Evolutionary conservation across 495 filamentous ascomycete species (phyloP).

Genomic region (Neurospora hispaniola): DNA sequence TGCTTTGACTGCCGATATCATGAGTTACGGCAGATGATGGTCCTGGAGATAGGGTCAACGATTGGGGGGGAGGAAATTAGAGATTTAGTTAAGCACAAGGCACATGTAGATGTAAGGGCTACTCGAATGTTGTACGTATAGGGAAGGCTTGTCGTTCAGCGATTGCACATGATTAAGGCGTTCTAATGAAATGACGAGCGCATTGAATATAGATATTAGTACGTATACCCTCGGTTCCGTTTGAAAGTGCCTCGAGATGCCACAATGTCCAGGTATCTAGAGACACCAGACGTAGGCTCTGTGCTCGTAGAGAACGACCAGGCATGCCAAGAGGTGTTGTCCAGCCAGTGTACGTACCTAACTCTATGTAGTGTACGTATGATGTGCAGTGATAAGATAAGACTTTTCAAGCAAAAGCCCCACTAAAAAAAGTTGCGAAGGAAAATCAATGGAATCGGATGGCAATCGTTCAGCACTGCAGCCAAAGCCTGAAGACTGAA

Average conservation of each 20-base stretch:
- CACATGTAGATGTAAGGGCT: neutral
- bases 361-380: too few species aligned
- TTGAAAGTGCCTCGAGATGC: neutral
- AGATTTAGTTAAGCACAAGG: neutral
- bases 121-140: neutral
- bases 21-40: neutral
- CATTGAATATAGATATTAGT: neutral
- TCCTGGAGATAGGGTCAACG: neutral
- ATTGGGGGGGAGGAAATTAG: neutral
- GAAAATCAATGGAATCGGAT: neutral
- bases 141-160: neutral
- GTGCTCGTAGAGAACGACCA: neutral
- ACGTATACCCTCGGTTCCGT: neutral
- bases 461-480: conserved; percentile 7
- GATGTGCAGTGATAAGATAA: conserved; percentile 16
- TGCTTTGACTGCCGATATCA: neutral
- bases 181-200: neutral
- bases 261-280: neutral
- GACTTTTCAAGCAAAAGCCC: neutral
- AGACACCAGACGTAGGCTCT: neutral
- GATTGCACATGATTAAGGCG: neutral
- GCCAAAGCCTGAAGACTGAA: conserved; percentile 1
- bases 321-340: neutral
- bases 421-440: conserved; percentile 13
- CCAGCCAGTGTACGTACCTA: neutral